A percentile compares a stretch with the other conserved stretches of the same genome.
Evolutionary conservation across 768 basidiomycete genomes (phyloP).

Genomic region (Hygrocybe punicea): DNA sequence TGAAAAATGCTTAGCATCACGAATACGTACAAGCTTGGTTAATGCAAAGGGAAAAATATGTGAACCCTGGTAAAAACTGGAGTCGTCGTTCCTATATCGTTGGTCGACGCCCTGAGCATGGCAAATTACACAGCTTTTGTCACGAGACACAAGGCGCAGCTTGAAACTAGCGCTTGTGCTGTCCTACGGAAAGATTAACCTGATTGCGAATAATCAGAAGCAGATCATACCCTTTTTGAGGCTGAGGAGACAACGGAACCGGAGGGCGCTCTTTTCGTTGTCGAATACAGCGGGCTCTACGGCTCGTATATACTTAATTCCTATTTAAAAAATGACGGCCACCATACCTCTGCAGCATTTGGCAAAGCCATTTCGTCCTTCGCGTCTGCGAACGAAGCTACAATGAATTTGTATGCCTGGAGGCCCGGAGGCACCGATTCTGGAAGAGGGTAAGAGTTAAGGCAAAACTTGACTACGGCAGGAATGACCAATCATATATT

Average conservation of each 20-base stretch:
- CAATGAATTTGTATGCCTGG: neutral
- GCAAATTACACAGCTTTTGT: conserved; percentile 9
- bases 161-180: conserved; percentile 2
- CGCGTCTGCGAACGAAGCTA: too few relatives aligned
- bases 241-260: conserved; percentile 1
- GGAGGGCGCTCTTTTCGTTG: too few relatives aligned
- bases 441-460: conserved; percentile 2
- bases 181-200: conserved; percentile 2
- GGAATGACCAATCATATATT: conserved; percentile 4
- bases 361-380: too few relatives aligned
- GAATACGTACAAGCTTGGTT: conserved; percentile 1
- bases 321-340: too few relatives aligned
- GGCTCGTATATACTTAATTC: too few relatives aligned
- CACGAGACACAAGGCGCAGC: conserved; percentile 7
- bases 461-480: neutral
- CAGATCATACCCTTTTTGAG: neutral
- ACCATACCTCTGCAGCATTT: too few relatives aligned
- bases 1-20: too few relatives aligned
- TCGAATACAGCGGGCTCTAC: too few relatives aligned
- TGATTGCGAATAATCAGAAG: neutral
- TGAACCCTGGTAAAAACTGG: conserved; percentile 5
- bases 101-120: conserved; percentile 4
- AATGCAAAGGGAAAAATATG: conserved; percentile 6
- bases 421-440: conserved; percentile 5
- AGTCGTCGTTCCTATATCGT: conserved; percentile 7